These are phyloP conservation scores for Candida glucosophila DNA, from an alignment of 1,139 yeast species.

Conservation along the genomic window DNA sequence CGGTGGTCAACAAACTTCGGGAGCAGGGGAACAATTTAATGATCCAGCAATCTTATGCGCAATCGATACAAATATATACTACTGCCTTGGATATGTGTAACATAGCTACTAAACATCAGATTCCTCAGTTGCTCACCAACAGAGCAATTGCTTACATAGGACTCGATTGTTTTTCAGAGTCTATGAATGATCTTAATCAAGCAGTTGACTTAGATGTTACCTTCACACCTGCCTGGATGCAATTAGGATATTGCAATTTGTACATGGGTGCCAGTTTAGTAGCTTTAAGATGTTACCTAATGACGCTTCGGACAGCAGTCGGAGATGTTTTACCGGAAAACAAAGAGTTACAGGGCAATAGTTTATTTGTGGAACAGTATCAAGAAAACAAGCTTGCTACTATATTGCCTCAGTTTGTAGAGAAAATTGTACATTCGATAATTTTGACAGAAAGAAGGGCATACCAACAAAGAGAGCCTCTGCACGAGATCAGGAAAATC, in stretches of 20 bases:
- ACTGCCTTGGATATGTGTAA: slow-evolving; percentile 22
- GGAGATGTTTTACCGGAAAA: slow-evolving; percentile 26
- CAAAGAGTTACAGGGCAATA: slow-evolving; percentile 11
- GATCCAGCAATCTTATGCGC: slow-evolving; percentile 30
- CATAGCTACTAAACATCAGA: slow-evolving; percentile 9
- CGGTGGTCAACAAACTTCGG: slow-evolving; percentile 15
- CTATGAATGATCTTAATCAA: slow-evolving; percentile 26
- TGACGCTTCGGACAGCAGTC: slow-evolving; percentile 20
- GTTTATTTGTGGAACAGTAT: slow-evolving; percentile 12
- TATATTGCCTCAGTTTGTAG: slow-evolving; percentile 33
- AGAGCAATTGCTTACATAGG: slow-evolving; percentile 39
- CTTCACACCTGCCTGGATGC: slow-evolving; percentile 39
- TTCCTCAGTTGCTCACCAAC: slow-evolving; percentile 31
- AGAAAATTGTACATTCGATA: slow-evolving; percentile 26
- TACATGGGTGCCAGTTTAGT: slow-evolving; percentile 32
- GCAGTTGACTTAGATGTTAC: slow-evolving; percentile 25
- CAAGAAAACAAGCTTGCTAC: slow-evolving; percentile 13
- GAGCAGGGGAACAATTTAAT: slow-evolving; percentile 38
- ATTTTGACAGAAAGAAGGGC: slow-evolving; percentile 34
- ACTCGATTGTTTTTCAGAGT: slow-evolving; percentile 34
- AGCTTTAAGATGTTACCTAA: slow-evolving; percentile 26
- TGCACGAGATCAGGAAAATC: slow-evolving; percentile 12
- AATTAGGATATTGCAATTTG: slow-evolving; percentile 37
- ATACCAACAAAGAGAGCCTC: slow-evolving; percentile 24
- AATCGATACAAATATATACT: slow-evolving; percentile 34